Evolutionary conservation across 2,329 filamentous ascomycete species (phyloP), one percentile per base, ranked within the genome.

Genomic region (Grosmannia clavigera): DNA sequence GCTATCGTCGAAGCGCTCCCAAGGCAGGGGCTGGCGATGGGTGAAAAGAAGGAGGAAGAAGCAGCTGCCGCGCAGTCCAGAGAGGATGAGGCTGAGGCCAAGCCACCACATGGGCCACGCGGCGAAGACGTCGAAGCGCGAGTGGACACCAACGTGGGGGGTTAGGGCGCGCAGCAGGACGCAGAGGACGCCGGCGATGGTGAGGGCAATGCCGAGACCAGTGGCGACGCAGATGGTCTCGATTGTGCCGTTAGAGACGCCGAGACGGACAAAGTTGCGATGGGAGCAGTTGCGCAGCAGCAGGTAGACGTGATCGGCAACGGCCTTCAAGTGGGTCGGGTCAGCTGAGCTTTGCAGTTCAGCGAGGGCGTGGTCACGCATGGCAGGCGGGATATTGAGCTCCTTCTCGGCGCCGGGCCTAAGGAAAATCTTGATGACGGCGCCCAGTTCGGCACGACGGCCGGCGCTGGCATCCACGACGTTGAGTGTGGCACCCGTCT

Each of bases 261-360:
- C 80, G 7, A 83, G 72, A 48, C 79, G 76, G 54, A 81, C 71
- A 64, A 83, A 78, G 67, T 77, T 75, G 59, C 77, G 72, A 65
- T 78, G 71, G 25, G 76, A 78, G 70, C 76, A 78, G 67, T 75
- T 76, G 61, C 71, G 73, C 22, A 78, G 71, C 35, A 78, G 72
- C 38, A 71, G 67, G 65, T 78, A 76, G 46, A 75, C 72, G 66
- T 78, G 76, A 61, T 78, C 75, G 35, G 75, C 76, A 6, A 78
- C 67, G 25, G 75, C 74, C 25, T 65, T 64, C n/a, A 78, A 70
- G 58, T 72, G 67, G 5, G 65, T 64, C 0, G 76, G 75, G 60
- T 76, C 71, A 0, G 69, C 68, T 6, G 72, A 72, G 6, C 64
- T 64, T 25, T 70, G 66, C 16, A 78, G 68, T 5, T 66, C 70